Evolutionary conservation across 225 moss, liverwort and hornwort species (phyloP).

Genomic region (Climacium dendroides): DNA sequence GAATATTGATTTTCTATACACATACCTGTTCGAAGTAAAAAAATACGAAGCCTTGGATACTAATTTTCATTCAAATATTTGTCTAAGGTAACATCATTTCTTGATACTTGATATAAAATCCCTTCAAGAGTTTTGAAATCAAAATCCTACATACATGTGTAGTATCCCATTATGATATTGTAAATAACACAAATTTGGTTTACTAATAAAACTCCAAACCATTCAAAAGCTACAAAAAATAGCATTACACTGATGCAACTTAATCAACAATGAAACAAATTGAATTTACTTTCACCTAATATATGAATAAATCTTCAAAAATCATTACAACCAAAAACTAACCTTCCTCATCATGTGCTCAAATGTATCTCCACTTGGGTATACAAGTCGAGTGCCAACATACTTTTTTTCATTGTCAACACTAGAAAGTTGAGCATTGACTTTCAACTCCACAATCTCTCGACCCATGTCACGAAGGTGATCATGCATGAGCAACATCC

Average conservation of each 20-base stretch:
- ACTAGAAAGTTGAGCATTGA: rapidly evolving
- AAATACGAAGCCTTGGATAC: neutral
- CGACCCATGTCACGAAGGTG: neutral
- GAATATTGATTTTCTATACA: neutral
- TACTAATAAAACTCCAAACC: neutral
- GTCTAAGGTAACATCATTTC: neutral
- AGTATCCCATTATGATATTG: rapidly evolving
- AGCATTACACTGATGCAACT: rapidly evolving
- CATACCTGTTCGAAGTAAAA: neutral
- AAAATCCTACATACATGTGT: neutral
- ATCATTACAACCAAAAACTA: neutral
- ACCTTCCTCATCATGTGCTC: neutral
- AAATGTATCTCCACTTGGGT: neutral
- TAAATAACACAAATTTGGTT: neutral
- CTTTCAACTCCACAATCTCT: neutral
- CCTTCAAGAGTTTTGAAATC: neutral
- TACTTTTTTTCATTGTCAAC: neutral
- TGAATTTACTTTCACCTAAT: rapidly evolving
- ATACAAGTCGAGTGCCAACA: neutral
- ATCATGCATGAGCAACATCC: neutral
- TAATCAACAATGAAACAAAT: neutral
- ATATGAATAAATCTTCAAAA: rapidly evolving
- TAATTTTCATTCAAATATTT: neutral
- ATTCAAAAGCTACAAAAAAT: no score
- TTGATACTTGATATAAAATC: neutral